Evolutionary conservation across 805 yeast species (phyloP), one percentile per base, ranked within the genome.

Genomic region (Candida morakotiae): DNA sequence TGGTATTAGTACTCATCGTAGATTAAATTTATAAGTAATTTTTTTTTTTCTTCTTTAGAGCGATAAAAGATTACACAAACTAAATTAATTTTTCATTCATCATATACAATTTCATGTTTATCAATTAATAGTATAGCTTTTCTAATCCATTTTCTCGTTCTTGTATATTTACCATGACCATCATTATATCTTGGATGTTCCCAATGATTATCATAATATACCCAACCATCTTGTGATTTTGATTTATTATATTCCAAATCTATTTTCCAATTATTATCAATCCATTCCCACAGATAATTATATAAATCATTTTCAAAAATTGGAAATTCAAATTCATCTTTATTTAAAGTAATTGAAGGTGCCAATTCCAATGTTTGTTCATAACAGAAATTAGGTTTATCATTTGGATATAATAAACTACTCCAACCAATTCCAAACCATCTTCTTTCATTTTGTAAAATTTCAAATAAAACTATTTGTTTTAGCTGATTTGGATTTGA

Each of bases 361-460:
- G 66, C 54, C 2, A 53, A 44, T 9, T 43, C 38, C 44, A 55
- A 45, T 27, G 67, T 58, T 10, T 63, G 53, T 19, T 59, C 70
- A 40, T 65, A 68, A 28, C 81, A 74, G 46, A 58, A 79, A 14
- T 64, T 58, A 1, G 75, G 48, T 18, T 83, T 47, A 42, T 79
- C 84, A 39, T 65, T 61, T 2, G 83, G 83, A 3, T 77, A 47
- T 25, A 77, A 50, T 13, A 60, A 56, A 34, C 66, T 63, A 26
- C 71, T 55, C 83, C 83, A 79, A 5, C 83, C 85, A 13, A 78
- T 41, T 0, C 80, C 83, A 3, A 78, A 24, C 82, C 83, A 77
- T 32, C 83, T 58, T 46, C 86, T 61, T 50, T 79, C 79, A 45
- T 79, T 73, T 46, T 79, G 81, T 26, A 72, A 49, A 1, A 79